Evolutionary conservation across 768 basidiomycete genomes (phyloP), one percentile per base, ranked within the genome.

Genomic region (Trametes cingulata): DNA sequence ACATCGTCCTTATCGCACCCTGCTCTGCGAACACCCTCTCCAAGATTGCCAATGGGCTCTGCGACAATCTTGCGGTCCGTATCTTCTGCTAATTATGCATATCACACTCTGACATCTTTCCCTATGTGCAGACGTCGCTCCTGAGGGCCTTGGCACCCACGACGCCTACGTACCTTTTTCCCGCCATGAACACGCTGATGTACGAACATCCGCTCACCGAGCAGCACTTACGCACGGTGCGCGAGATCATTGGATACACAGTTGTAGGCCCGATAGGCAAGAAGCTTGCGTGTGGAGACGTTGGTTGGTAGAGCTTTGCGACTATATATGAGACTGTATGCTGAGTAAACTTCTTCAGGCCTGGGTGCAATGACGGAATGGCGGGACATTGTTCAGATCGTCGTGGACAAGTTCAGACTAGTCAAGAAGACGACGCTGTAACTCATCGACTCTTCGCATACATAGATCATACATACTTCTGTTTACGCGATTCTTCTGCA

Each of bases 141-240:
- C 82, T 97, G 61, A 86, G 93, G 20, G 95, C 93, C 0, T 77
- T 96, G 0, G 79, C 90, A 2, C 91, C 95, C 0, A 80, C 83
- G 6, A 97, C 93, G 0, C 90, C 91, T 7, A 94, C 93, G 7
- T 93, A 89, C 68, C 74, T 98, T 37, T 98, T 95, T 69, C 96
- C 96, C 1, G 97, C 96, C 0, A 99, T 98, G 96, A 99, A 99
- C 73, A 98, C 97, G 3, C 78, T 93, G 65, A 99, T 99, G 96
- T 98, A 92, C 69, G 85, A 91, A 60, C 95, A 98, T 70, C 94
- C 94, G 19, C 80, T 98, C 43, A 98, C 95, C 0, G 82, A 84
- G 1, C 84, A 90, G 63, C 97, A 99, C 69, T 74, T 98, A 42
- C 81, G 85, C 22, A 69, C 90, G 39, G 81, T 96, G 6, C 79